Conservation (phyloP, 2,329 filamentous ascomycete genomes). For the Pseudocercospora fijiensis region DNA sequence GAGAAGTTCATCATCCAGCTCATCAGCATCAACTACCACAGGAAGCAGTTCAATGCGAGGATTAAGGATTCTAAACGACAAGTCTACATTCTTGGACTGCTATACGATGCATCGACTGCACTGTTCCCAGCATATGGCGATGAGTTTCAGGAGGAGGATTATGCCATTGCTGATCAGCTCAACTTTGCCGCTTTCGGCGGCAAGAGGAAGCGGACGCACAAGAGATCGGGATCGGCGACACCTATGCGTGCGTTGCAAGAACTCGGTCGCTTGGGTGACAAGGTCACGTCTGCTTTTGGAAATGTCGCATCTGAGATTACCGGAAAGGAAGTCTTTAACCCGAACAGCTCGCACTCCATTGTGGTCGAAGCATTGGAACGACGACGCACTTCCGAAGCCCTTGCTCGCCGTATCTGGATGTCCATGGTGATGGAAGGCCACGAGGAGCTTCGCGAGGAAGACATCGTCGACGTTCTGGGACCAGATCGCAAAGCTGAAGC, state of each 20-base stretch:
- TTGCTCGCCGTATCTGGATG: conserved; percentile 96
- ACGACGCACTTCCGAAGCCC: conserved; percentile 77
- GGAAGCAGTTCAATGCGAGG: conserved; percentile 73
- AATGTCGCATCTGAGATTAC: conserved; percentile 94
- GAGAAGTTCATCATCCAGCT: conserved; percentile 79
- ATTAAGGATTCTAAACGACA: conserved; percentile 91
- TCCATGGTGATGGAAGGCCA: conserved; percentile 91
- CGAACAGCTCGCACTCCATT: conserved; percentile 83
- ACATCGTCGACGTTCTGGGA: conserved; percentile 85
- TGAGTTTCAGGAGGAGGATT: conserved; percentile 90
- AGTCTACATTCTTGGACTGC: conserved; percentile 73
- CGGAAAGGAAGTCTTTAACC: conserved; percentile 92
- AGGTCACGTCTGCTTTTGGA: conserved; percentile 88
- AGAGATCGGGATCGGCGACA: conserved; percentile 62
- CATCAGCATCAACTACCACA: conserved; percentile 82
- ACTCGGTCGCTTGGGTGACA: conserved; percentile 78
- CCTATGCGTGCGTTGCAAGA: conserved; percentile 75
- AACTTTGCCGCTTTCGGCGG: conserved; percentile 61
- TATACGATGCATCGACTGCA: conserved; percentile 85
- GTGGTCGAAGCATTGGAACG: conserved; percentile 88
- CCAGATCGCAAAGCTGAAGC: conserved; percentile 71
- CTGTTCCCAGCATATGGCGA: conserved; percentile 90
- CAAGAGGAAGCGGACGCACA: conserved; percentile 50
- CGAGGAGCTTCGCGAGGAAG: conserved; percentile 74
- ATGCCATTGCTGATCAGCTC: conserved; percentile 76